Conservation (phyloP, 2,329 filamentous ascomycete genomes). For the Beauveria medogensis region DNA sequence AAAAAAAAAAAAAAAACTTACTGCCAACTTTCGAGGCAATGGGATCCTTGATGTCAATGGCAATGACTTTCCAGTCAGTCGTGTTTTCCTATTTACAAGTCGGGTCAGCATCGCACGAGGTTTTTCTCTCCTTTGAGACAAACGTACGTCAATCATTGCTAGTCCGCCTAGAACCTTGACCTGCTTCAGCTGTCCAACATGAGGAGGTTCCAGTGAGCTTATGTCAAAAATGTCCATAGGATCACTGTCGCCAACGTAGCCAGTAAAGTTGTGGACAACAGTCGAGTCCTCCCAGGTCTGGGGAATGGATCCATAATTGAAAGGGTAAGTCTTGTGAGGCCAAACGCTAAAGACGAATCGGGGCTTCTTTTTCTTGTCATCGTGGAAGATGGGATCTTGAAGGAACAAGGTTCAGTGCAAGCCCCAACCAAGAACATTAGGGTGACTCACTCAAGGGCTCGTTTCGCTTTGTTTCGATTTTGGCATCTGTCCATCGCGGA, state of each 20-base stretch:
- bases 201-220: slow-evolving; percentile 24
- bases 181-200: slow-evolving; percentile 32
- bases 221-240: slow-evolving; percentile 35
- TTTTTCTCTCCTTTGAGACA: accelerated
- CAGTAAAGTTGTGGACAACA: slow-evolving; percentile 30
- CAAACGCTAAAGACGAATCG: slow-evolving; percentile 34
- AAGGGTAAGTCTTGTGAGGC: slow-evolving; percentile 36
- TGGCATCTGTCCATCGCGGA: slow-evolving; percentile 32
- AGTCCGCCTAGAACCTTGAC: slow-evolving; percentile 34
- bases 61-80: slow-evolving; percentile 34
- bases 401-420: too few relatives aligned
- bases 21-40: slow-evolving; percentile 26
- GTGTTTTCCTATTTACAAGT: slow-evolving; percentile 20
- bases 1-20: slow-evolving; percentile 14
- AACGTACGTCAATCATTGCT: slow-evolving; percentile 28
- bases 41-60: slow-evolving; percentile 30
- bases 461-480: slow-evolving; percentile 31
- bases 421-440: too few relatives aligned
- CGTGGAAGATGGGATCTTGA: slow-evolving; percentile 33
- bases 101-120: not conserved
- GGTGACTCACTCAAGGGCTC: slow-evolving; percentile 29
- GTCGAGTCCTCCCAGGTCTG: slow-evolving; percentile 38
- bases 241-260: slow-evolving; percentile 31
- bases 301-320: slow-evolving; percentile 35
- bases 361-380: slow-evolving; percentile 27